Evolutionary conservation across 2,329 filamentous ascomycete species (phyloP).

Genomic region (Fusarium graminum): DNA sequence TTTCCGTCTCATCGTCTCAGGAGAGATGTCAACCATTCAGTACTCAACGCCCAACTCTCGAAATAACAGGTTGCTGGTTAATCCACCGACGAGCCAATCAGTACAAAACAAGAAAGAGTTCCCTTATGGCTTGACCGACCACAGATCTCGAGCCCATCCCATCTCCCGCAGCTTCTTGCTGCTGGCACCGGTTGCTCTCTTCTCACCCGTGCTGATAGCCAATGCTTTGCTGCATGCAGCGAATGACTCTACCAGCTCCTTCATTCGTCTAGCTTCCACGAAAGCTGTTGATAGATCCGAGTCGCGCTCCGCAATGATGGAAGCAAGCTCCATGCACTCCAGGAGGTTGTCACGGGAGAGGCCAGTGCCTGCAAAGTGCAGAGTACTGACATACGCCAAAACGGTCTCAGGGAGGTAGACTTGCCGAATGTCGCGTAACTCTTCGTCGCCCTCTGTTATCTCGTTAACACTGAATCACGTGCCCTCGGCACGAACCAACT

Average conservation of each 20-base stretch:
- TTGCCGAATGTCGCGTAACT: conserved; percentile 75
- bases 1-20: conserved; percentile 20
- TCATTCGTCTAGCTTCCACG: conserved; percentile 74
- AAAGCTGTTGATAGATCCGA: conserved; percentile 76
- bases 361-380: conserved; percentile 82
- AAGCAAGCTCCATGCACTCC: conserved; percentile 88
- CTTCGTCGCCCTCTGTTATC: conserved; percentile 66
- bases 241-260: conserved; percentile 81
- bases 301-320: conserved; percentile 77
- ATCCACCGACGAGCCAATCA: conserved; percentile 5
- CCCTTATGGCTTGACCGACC: conserved; percentile 62
- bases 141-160: conserved; percentile 74
- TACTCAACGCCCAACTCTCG: conserved; percentile 31
- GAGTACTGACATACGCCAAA: conserved; percentile 83
- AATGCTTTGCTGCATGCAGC: conserved; percentile 82
- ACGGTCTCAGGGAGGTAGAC: conserved; percentile 88
- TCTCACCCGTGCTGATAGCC: conserved; percentile 67
- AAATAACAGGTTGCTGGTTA: conserved; percentile 3
- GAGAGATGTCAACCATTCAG: conserved; percentile 18
- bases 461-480: conserved; percentile 25
- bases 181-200: conserved; percentile 62
- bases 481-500: conserved; percentile 35
- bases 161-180: conserved; percentile 72
- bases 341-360: conserved; percentile 82
- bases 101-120: conserved; percentile 1